Evolutionary conservation across 805 yeast species (phyloP).

Genomic region (Kodamaea kaohsiungensis): DNA sequence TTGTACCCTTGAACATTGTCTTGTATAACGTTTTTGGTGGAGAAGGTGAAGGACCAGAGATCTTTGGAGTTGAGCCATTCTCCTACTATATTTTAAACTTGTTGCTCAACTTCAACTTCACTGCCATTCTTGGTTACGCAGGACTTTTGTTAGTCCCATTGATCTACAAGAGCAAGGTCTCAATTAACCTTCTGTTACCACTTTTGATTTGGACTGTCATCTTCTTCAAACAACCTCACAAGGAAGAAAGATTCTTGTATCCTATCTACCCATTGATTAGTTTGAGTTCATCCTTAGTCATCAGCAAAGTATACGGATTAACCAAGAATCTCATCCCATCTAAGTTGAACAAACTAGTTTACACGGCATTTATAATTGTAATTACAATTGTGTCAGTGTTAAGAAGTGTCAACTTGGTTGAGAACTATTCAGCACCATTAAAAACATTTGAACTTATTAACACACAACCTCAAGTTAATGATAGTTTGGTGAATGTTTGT

Average conservation of each 20-base stretch:
- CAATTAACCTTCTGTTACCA: slow-evolving; percentile 38
- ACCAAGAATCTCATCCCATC: slow-evolving; percentile 2
- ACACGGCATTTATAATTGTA: slow-evolving; percentile 31
- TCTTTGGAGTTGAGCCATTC: slow-evolving; percentile 85
- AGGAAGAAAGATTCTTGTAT: slow-evolving; percentile 89
- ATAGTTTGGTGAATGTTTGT: slow-evolving; percentile 55
- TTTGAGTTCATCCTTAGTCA: slow-evolving; percentile 59
- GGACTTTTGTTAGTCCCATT: slow-evolving; percentile 36
- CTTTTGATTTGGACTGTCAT: slow-evolving; percentile 64
- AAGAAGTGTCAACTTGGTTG: slow-evolving; percentile 59
- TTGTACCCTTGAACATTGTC: slow-evolving; percentile 83
- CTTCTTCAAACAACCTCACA: slow-evolving; percentile 79
- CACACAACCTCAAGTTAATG: slow-evolving; percentile 4
- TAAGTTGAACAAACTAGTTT: slow-evolving; percentile 16
- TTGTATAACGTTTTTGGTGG: slow-evolving; percentile 74
- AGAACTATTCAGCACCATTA: slow-evolving; percentile 76
- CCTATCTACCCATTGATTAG: slow-evolving; percentile 76
- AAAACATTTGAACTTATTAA: slow-evolving; percentile 13
- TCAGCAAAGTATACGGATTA: slow-evolving; percentile 18
- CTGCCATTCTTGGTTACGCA: slow-evolving; percentile 42
- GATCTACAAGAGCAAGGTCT: slow-evolving; percentile 15
- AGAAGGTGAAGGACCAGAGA: slow-evolving; percentile 80
- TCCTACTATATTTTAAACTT: slow-evolving; percentile 69
- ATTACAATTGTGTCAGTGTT: slow-evolving; percentile 34
- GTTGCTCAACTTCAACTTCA: slow-evolving; percentile 68